Conservation (phyloP, 768 basidiomycete species). For the Suillus spraguei region DNA sequence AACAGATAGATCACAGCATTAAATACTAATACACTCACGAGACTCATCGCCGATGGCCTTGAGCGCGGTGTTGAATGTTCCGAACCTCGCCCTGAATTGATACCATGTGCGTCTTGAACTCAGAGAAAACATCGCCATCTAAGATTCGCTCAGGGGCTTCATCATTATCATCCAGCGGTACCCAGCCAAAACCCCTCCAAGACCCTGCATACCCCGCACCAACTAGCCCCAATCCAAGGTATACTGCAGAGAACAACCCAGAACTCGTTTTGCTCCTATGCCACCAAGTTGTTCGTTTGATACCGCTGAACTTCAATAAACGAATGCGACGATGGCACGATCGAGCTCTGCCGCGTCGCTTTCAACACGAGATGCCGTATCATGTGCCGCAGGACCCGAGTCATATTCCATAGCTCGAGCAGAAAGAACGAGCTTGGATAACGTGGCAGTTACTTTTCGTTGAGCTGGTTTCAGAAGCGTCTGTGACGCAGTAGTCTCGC, state of each 20-base stretch:
- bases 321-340: constrained; percentile 67
- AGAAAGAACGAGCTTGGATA: constrained; percentile 87
- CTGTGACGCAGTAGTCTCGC: constrained; percentile 46
- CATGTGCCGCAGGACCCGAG: constrained; percentile 59
- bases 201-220: constrained; percentile 75
- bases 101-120: constrained; percentile 50
- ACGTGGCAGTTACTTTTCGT: constrained; percentile 83
- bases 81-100: constrained; percentile 55
- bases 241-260: constrained; percentile 59
- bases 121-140: constrained; percentile 52
- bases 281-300: constrained; percentile 36
- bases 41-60: constrained; percentile 24
- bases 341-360: constrained; percentile 78
- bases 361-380: constrained; percentile 72
- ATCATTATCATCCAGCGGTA: constrained; percentile 53
- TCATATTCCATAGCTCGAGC: constrained; percentile 90
- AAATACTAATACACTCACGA: constrained; percentile 24
- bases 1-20: constrained; percentile 11
- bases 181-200: constrained; percentile 90
- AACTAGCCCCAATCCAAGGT: constrained; percentile 76
- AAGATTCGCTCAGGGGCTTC: constrained; percentile 50
- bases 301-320: constrained; percentile 67
- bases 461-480: constrained; percentile 78
- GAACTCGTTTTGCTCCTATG: constrained; percentile 50
- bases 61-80: constrained; percentile 29